Percentiles rank a stretch among this genome's conserved stretches.
phyloP scores from a whole-genome alignment of 23 red algal genomes.

The Gracilaria domingensis region DNA sequence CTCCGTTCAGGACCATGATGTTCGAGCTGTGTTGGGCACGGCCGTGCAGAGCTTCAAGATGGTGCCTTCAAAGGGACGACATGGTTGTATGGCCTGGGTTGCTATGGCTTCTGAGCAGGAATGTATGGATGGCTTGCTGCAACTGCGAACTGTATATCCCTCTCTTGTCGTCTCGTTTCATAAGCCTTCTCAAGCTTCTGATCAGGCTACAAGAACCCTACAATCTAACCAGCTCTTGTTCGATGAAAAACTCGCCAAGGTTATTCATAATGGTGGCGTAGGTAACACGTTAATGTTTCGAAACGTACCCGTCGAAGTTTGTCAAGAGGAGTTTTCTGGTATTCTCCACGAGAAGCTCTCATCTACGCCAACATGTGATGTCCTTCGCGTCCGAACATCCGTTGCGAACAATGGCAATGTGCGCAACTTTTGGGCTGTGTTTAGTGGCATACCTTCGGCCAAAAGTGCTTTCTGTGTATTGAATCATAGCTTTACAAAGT shows the following conservation, averaged over 20 bases:
- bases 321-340: not conserved
- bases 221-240: not conserved
- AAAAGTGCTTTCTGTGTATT: not conserved
- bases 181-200: not conserved
- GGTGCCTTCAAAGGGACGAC: not conserved
- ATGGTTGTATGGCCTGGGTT: slow-evolving; percentile 17
- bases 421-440: slow-evolving; percentile 43
- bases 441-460: not conserved
- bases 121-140: slow-evolving; percentile 24
- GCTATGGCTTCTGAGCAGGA: slow-evolving; percentile 17
- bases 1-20: not conserved
- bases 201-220: no score
- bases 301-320: slow-evolving; percentile 26
- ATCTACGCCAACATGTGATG: not conserved
- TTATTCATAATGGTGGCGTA: slow-evolving; percentile 1
- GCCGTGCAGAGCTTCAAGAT: not conserved
- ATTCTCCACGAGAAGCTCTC: not conserved
- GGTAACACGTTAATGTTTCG: slow-evolving; percentile 54
- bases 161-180: slow-evolving; percentile 25
- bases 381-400: slow-evolving; percentile 19
- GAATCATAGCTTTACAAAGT: not conserved
- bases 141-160: slow-evolving; percentile 1
- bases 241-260: not conserved
- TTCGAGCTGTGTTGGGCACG: not conserved
- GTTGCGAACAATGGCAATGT: not conserved